Conservation (phyloP, 495 filamentous ascomycete genomes). For the Usnea hakonensis region DNA sequence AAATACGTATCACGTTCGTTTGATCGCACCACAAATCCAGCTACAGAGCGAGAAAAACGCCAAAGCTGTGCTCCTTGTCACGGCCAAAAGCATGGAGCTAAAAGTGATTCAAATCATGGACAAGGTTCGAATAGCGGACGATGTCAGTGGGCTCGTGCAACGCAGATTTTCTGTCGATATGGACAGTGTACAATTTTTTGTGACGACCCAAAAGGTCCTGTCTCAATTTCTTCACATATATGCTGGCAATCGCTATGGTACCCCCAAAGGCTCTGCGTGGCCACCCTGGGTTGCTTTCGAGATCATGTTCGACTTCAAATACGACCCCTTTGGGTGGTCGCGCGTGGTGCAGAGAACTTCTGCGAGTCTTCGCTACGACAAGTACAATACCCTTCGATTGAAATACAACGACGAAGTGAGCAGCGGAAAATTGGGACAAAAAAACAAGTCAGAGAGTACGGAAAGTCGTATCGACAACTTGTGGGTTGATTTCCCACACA, state of each 20-base stretch:
- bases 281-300: slow-evolving; percentile 97
- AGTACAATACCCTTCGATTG: slow-evolving; percentile 92
- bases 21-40: slow-evolving; percentile 96
- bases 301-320: slow-evolving; percentile 92
- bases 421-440: slow-evolving; percentile 42
- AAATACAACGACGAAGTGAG: slow-evolving; percentile 96
- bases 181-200: slow-evolving; percentile 96
- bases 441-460: slow-evolving; percentile 28
- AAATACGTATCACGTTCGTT: slow-evolving; percentile 86
- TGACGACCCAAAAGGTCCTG: slow-evolving; percentile 85
- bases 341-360: slow-evolving; percentile 92
- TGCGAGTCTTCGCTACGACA: slow-evolving; percentile 87
- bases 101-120: slow-evolving; percentile 98
- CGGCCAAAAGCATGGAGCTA: slow-evolving; percentile 92
- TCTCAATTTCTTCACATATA: slow-evolving; percentile 82
- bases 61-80: slow-evolving; percentile 85
- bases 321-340: slow-evolving; percentile 90
- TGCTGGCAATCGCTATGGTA: slow-evolving; percentile 85
- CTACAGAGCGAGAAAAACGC: slow-evolving; percentile 96
- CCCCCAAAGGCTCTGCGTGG: slow-evolving; percentile 77
- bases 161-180: slow-evolving; percentile 87
- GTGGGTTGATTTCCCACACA: slow-evolving; percentile 90
- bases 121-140: slow-evolving; percentile 81
- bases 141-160: slow-evolving; percentile 90
- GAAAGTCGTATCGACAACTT: slow-evolving; percentile 88